Evolutionary conservation across 1,284 basidiomycete species (phyloP), one percentile per base, ranked within the genome.

Genomic region (Moesziomyces sp.): DNA sequence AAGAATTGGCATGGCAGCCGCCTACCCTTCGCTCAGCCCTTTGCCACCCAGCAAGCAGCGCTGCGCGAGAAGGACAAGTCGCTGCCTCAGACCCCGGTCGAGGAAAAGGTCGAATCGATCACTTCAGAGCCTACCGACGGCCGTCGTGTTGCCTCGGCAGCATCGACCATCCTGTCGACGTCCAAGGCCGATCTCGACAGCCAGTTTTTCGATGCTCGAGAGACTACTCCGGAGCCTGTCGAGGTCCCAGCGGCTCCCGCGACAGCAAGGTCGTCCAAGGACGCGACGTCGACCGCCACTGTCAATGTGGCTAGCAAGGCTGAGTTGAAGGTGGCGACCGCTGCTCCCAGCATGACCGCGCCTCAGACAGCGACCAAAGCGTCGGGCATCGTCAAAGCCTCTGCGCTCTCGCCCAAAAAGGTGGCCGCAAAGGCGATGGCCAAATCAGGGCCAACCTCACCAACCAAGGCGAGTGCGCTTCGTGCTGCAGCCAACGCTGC

Each of bases 171-270:
- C 18, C 44, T 53, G 1, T 58, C 55, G 24, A 52, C 58, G 10
- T 65, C 58, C 50, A 58, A 56, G 38, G 47, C 46, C 13, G 70
- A 59, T 21, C 46, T 44, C 3, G 60, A 67, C 11, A 74, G 56
- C 38, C 59, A 68, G 21, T 74, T 74, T 58, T 74, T 74, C 34
- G 70, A 74, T 45, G 70, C 70, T 30, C 61, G 54, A 60, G 55
- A 23, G 63, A 63, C 24, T 57, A 34, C 60, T 11, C 64, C 63
- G 10, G 67, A 70, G 43, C 61, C 57, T n/a, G 13, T 43, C 5
- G 48, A 49, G 26, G 7, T 49, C 21, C 19, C 58, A 23, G 11
- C 53, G 8, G 57, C 61, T 8, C 26, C 30, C 3, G 42, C 46
- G 14, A 23, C 47, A 0, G 21, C 40, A 11, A n/a, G 26, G 21